Evolutionary conservation across 106 monocot species (phyloP).

Genomic region (Dioscorea dumetorum): DNA sequence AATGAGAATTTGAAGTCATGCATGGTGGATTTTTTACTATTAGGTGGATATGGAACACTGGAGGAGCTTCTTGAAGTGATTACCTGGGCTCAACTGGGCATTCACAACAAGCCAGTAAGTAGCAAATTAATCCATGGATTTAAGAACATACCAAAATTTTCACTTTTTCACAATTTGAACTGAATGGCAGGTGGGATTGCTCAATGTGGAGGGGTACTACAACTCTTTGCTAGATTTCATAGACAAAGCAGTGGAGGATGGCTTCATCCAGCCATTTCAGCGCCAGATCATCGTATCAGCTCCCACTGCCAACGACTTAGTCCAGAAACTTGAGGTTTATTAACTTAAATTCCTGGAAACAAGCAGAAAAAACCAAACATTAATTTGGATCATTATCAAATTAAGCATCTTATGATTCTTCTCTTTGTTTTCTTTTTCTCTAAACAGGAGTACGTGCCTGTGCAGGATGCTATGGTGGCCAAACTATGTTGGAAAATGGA

Average conservation of each 20-base stretch:
- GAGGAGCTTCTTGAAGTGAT: conserved; percentile 88
- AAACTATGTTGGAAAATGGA: conserved; percentile 66
- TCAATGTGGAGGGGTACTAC: conserved; percentile 91
- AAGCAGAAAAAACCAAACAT: no score
- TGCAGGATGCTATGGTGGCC: conserved; percentile 32
- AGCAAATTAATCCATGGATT: no score
- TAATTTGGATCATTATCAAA: no score
- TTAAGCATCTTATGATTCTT: neutral
- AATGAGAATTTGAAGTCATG: neutral
- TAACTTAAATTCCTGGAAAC: no score
- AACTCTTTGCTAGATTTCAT: conserved; percentile 66
- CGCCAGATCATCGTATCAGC: conserved; percentile 62
- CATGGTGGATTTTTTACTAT: neutral
- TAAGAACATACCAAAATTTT: neutral
- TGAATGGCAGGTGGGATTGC: conserved; percentile 56
- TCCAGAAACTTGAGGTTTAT: conserved; percentile 65
- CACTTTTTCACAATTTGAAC: neutral
- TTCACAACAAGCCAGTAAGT: conserved; percentile 75
- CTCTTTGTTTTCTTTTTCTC: neutral
- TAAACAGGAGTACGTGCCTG: conserved; percentile 66
- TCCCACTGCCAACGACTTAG: conserved; percentile 45
- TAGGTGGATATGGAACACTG: conserved; percentile 80
- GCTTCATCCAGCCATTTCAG: conserved; percentile 61
- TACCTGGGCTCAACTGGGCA: conserved; percentile 85
- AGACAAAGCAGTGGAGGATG: conserved; percentile 78